Conservation (phyloP, 176 grass and related monocot genomes). For the Ensete ventricosum region DNA sequence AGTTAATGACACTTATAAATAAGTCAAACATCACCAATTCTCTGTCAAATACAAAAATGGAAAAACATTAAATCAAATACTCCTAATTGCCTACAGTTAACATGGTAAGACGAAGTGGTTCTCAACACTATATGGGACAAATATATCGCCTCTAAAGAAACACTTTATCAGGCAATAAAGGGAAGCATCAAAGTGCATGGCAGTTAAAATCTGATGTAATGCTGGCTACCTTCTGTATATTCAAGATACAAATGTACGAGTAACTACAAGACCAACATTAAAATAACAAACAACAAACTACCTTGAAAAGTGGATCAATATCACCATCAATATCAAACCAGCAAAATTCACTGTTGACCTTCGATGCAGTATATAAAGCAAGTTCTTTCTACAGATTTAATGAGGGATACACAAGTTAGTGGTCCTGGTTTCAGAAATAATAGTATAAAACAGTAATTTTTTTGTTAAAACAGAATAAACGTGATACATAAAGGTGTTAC, state of each 20-base stretch:
- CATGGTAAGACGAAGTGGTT: background rate
- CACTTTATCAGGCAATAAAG: too few relatives aligned
- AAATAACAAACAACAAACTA: slow-evolving; percentile 23
- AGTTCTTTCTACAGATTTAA: slow-evolving; percentile 80
- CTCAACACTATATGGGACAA: background rate
- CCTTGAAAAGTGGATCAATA: slow-evolving; percentile 96
- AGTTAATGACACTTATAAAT: background rate
- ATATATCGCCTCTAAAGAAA: background rate
- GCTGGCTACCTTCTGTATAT: slow-evolving; percentile 2
- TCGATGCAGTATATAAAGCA: slow-evolving; percentile 94
- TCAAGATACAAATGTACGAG: slow-evolving; percentile 16
- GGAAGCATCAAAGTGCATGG: background rate
- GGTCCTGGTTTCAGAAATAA: background rate
- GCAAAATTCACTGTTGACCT: slow-evolving; percentile 90
- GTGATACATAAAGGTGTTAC: background rate
- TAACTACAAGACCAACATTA: slow-evolving; percentile 6
- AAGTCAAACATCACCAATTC: background rate
- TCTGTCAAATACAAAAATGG: background rate
- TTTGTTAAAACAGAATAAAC: background rate
- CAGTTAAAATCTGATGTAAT: background rate
- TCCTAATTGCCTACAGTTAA: background rate
- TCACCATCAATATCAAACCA: slow-evolving; percentile 98
- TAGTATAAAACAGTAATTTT: background rate
- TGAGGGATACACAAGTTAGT: background rate
- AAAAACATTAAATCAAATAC: background rate